Base-by-base conservation (phyloP, 352 stramenopile genomes). In the Globisporangium apiculatum region DNA sequence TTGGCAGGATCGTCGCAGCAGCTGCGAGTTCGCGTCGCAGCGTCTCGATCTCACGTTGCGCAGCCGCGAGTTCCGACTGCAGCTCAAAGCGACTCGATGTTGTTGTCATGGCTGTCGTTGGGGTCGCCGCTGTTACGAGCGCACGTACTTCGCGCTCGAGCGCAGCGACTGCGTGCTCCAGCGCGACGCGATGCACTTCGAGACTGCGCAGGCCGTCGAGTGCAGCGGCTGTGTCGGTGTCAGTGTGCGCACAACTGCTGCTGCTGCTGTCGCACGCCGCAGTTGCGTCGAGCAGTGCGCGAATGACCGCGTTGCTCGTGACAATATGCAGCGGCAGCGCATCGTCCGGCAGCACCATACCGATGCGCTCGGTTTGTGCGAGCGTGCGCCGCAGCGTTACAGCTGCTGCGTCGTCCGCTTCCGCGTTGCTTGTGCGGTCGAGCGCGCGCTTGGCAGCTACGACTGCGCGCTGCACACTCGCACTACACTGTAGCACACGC, bases 231-330 rank as follows among this genome's bases (percentile, higher is more conserved):
- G 40, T 31, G 24, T 31, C 24, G 24, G 24, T 31, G 24, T 31
- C 24, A 31, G 24, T 31, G 24, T 31, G 1, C 24, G 2, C 24
- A 31, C 24, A 31, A 31, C 24, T 31, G 24, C 18, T 24, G 18
- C 18, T 24, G 18, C 74, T 79, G 18, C 58, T 65, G 58, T 80
- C 69, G 12, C 24, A 31, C 24, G 24, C 3, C 24, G 77, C 63
- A 7, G 80, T 41, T 3, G 52, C 69, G 9, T 86, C 70, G 52
- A 87, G 59, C 24, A 91, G 54, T 48, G 72, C 52, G 6, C 57
- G 61, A 49, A 91, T 88, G 3, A 87, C 48, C 11, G 82, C 57
- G 53, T 91, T 79, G 48, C 81, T 87, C 5, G 64, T 31, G 11
- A 87, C 73, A 11, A 91, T 43, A 1, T 66, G 7, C 7, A 43